phyloP scores from a whole-genome alignment of 805 yeast species.

The Cyberlindnera xylosilytica region DNA sequence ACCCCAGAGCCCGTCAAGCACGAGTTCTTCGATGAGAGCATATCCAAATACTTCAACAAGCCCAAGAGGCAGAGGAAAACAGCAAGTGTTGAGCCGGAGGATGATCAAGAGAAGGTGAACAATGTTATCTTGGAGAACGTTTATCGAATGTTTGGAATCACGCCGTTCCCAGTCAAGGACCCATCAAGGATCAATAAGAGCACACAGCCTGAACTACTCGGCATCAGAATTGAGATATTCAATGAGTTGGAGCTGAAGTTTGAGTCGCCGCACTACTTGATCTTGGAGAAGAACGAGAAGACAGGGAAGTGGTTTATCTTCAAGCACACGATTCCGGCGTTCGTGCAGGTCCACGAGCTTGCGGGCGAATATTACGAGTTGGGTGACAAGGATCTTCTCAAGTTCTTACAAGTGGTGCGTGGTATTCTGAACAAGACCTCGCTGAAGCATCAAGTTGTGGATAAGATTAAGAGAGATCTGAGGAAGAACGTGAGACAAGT shows the following conservation, averaged over 20 bases:
- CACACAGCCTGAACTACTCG: slow-evolving; percentile 27
- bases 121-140: slow-evolving; percentile 31
- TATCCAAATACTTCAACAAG: slow-evolving; percentile 20
- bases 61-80: not conserved
- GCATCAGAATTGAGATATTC: slow-evolving; percentile 38
- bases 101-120: slow-evolving; percentile 10
- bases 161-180: slow-evolving; percentile 37
- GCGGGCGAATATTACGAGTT: slow-evolving; percentile 20
- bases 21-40: slow-evolving; percentile 27
- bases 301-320: slow-evolving; percentile 31
- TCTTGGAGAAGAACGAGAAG: slow-evolving; percentile 30
- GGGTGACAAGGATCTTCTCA: slow-evolving; percentile 13
- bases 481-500: slow-evolving; percentile 12
- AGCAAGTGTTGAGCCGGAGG: not conserved
- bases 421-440: slow-evolving; percentile 15
- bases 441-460: slow-evolving; percentile 23
- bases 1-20: slow-evolving; percentile 25
- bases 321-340: slow-evolving; percentile 36
- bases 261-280: slow-evolving; percentile 35
- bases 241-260: slow-evolving; percentile 27
- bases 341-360: slow-evolving; percentile 17
- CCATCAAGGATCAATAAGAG: slow-evolving; percentile 27
- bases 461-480: slow-evolving; percentile 6
- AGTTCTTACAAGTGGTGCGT: slow-evolving; percentile 16
- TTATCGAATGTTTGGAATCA: slow-evolving; percentile 38